phyloP scores from a whole-genome alignment of 1,284 basidiomycete genomes.

The Pseudozyma tsukubaensis region DNA sequence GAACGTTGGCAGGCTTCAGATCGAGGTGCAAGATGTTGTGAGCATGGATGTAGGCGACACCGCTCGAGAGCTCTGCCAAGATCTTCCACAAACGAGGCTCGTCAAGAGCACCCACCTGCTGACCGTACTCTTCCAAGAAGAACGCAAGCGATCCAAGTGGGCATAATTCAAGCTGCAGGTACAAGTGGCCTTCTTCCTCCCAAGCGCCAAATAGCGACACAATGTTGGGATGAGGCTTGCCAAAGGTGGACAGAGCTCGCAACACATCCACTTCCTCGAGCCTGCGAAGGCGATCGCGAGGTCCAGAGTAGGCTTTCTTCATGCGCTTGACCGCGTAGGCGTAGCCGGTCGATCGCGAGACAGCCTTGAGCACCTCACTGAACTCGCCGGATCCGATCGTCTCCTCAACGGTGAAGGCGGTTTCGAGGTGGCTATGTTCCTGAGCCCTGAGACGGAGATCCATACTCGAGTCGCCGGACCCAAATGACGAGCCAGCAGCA shows the following conservation, averaged over 20 bases:
- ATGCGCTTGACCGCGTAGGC: constrained; percentile 94
- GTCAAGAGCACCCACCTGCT: constrained; percentile 82
- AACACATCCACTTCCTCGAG: constrained; percentile 96
- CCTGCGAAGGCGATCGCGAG: constrained; percentile 83
- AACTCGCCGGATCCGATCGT: constrained; percentile 93
- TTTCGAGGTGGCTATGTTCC: constrained; percentile 51
- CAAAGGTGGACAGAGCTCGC: constrained; percentile 76
- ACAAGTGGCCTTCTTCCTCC: constrained; percentile 92
- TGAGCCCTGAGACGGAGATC: constrained; percentile 11
- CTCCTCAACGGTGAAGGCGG: constrained; percentile 80
- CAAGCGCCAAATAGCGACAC: constrained; percentile 93
- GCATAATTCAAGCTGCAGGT: constrained; percentile 94
- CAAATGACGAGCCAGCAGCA: constrained; percentile 5
- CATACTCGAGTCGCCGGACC: constrained; percentile 12
- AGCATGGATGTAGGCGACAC: constrained; percentile 88
- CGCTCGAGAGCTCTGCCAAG: constrained; percentile 81
- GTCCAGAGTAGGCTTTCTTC: constrained; percentile 86
- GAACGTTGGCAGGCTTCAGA: constrained; percentile 96
- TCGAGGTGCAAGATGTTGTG: constrained; percentile 93
- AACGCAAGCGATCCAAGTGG: constrained; percentile 88
- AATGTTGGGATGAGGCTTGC: constrained; percentile 70
- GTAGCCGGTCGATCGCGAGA: constrained; percentile 75
- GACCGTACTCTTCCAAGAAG: constrained; percentile 93
- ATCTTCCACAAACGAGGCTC: constrained; percentile 98
- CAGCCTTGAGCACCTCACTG: constrained; percentile 91